phyloP scores from a whole-genome alignment of 306 rosid species.

The Sphenostylis stenocarpa region DNA sequence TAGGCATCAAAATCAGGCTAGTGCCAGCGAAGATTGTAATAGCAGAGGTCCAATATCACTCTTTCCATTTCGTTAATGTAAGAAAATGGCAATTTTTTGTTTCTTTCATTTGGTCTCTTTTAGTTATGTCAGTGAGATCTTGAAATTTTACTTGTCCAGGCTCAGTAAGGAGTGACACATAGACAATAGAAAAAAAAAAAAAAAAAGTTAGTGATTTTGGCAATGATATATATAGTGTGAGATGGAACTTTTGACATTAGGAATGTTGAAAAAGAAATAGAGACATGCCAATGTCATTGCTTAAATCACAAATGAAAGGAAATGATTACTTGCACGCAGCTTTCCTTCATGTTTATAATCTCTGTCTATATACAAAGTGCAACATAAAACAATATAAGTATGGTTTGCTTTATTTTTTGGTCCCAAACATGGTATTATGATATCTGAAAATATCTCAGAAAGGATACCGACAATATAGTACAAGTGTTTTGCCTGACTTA shows the following conservation, averaged over 20 bases:
- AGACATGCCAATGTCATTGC: constrained; percentile 39
- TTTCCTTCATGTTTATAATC: not conserved
- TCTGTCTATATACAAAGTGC: constrained; percentile 16
- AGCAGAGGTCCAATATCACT: constrained; percentile 51
- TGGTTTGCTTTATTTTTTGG: too few species aligned
- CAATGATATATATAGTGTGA: not conserved
- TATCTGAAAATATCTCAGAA: not conserved
- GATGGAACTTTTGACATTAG: not conserved
- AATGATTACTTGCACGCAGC: constrained; percentile 31
- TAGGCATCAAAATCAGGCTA: constrained; percentile 34
- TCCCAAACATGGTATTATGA: not conserved
- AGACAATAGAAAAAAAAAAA: not conserved
- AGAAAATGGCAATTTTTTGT: not conserved
- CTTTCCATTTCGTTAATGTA: constrained; percentile 58
- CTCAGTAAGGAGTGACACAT: not conserved
- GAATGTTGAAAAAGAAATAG: not conserved
- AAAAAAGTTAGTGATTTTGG: constrained; percentile 7
- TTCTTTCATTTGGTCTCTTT: not conserved
- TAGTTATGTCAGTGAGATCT: not conserved
- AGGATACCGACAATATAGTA: not conserved
- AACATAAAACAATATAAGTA: not conserved
- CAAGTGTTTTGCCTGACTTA: too few species aligned
- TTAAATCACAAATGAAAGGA: constrained; percentile 23
- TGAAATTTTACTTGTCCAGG: not conserved
- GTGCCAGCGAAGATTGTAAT: constrained; percentile 45